A percentile compares a stretch with the other conserved stretches of the same genome.
phyloP scores from a whole-genome alignment of 2,329 filamentous ascomycete species.

The Aureobasidium mangrovei region DNA sequence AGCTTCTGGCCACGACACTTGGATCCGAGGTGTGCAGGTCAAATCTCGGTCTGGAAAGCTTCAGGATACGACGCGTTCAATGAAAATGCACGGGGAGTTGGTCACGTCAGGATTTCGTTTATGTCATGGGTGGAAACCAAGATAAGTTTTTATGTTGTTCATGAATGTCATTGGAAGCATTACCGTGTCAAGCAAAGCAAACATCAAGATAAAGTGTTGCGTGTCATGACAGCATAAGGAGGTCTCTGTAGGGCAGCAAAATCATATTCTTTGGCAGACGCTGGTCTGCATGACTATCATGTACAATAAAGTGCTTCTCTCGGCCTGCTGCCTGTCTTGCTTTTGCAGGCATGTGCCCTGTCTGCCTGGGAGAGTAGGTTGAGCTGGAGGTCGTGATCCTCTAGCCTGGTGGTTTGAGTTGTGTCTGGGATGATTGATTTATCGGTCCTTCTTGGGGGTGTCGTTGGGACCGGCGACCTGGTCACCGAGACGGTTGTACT shows the following conservation, averaged over 20 bases:
- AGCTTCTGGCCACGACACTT: not conserved
- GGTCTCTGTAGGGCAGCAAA: not conserved
- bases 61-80: not conserved
- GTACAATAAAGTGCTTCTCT: not conserved
- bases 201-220: not conserved
- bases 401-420: too few relatives aligned
- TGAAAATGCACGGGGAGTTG: not conserved
- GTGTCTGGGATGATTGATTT: slow-evolving; percentile 22
- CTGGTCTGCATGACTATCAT: slow-evolving; percentile 3
- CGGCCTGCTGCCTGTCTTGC: slow-evolving; percentile 1
- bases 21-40: not conserved
- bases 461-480: slow-evolving; percentile 52
- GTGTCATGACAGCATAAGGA: not conserved
- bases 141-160: not conserved
- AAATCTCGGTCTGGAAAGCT: not conserved
- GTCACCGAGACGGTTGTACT: slow-evolving; percentile 81
- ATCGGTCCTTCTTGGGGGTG: slow-evolving; percentile 49
- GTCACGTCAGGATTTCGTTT: not conserved
- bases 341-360: not conserved
- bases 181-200: not conserved
- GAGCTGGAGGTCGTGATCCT: not conserved
- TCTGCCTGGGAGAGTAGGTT: not conserved
- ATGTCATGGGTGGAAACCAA: not conserved
- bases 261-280: not conserved
- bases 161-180: not conserved